Conservation (phyloP, 768 basidiomycete genomes). For the Leccinum uliginosum region DNA sequence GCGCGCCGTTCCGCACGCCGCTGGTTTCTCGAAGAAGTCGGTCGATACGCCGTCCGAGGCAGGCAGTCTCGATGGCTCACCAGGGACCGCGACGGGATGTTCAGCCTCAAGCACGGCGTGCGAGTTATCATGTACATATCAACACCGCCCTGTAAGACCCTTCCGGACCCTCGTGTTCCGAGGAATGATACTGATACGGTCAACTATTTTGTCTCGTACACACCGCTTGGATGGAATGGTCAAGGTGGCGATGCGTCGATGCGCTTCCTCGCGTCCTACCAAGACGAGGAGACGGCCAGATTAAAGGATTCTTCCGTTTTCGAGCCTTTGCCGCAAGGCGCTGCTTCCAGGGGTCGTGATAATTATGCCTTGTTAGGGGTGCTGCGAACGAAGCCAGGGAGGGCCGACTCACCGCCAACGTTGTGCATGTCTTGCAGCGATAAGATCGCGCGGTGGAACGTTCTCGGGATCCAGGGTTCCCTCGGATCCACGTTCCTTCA, state of each 20-base stretch:
- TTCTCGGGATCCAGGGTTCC: constrained; percentile 83
- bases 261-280: constrained; percentile 67
- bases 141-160: constrained; percentile 50
- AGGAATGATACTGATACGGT: not conserved
- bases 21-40: constrained; percentile 77
- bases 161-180: constrained; percentile 18
- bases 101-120: constrained; percentile 43
- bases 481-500: constrained; percentile 50
- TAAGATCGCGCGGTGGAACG: constrained; percentile 86
- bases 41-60: constrained; percentile 9
- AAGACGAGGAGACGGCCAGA: constrained; percentile 67
- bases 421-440: constrained; percentile 91
- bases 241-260: constrained; percentile 89
- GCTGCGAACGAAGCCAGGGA: constrained; percentile 90
- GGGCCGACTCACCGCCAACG: constrained; percentile 83
- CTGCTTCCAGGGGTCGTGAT: constrained; percentile 69
- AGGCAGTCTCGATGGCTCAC: constrained; percentile 50
- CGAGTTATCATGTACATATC: constrained; percentile 73
- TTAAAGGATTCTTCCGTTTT: constrained; percentile 51
- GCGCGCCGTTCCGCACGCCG: constrained; percentile 73
- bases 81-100: constrained; percentile 35
- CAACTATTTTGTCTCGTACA: not conserved
- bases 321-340: constrained; percentile 32
- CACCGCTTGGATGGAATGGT: not conserved
- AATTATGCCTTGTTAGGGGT: constrained; percentile 73